A percentile compares a stretch with the other conserved stretches of the same genome.
Evolutionary conservation across 169 alveolate species (phyloP).

Genomic region (Sarcocystis neurona): DNA sequence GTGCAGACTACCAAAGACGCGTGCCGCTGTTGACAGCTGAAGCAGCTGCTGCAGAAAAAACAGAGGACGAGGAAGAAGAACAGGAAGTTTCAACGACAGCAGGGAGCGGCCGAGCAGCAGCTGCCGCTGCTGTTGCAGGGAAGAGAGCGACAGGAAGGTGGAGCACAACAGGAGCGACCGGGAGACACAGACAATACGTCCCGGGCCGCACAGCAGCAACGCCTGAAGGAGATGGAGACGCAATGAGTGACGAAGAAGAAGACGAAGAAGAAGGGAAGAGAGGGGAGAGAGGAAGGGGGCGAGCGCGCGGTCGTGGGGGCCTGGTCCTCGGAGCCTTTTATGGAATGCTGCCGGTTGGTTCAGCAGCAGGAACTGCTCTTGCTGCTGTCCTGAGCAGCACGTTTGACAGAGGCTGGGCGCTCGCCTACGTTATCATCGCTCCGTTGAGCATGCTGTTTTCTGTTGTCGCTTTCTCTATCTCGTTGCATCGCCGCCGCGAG

Average conservation of each 20-base stretch:
- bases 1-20: no score
- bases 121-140: no score
- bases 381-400: neutral
- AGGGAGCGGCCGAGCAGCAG: no score
- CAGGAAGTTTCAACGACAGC: no score
- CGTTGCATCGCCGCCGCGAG: no score
- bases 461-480: neutral
- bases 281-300: neutral
- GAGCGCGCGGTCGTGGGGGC: neutral
- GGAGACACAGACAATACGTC: no score
- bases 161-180: no score
- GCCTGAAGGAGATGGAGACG: neutral
- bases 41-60: no score
- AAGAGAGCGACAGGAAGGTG: no score
- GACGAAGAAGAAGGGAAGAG: neutral
- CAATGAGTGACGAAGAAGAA: neutral
- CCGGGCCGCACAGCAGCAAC: no score
- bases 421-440: neutral
- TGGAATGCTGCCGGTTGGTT: slow-evolving; percentile 12
- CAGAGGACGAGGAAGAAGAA: no score
- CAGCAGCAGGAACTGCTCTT: neutral
- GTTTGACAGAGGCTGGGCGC: neutral
- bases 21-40: no score
- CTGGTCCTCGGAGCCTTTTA: neutral
- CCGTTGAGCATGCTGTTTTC: neutral